A percentile compares a stretch with the other conserved stretches of the same genome.
These are phyloP conservation scores for Populus ilicifolia DNA, from an alignment of 345 rosid species.

Conservation along the genomic window DNA sequence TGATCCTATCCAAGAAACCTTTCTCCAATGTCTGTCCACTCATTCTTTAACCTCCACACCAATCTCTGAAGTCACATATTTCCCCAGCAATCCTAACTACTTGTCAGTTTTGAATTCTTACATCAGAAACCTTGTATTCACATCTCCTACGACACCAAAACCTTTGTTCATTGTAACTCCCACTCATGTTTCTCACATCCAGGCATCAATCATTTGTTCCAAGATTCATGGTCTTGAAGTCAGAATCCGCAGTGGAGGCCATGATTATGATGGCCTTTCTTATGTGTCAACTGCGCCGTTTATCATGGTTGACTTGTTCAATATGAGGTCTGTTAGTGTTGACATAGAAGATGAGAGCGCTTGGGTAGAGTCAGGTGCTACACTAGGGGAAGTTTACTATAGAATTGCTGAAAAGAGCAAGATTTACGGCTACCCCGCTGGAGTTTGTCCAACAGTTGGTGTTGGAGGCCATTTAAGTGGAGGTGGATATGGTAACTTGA, in stretches of 20 bases:
- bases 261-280: conserved; percentile 8
- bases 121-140: conserved; percentile 5
- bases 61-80: conserved; percentile 13
- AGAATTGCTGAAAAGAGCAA: conserved; percentile 13
- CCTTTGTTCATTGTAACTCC: background rate
- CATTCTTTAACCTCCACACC: conserved; percentile 21
- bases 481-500: conserved; percentile 11
- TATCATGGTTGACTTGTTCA: conserved; percentile 10
- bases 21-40: conserved; percentile 13
- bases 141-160: background rate
- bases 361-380: conserved; percentile 9
- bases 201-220: background rate
- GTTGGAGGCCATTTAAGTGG: conserved; percentile 14
- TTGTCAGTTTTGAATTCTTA: background rate
- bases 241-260: conserved; percentile 13
- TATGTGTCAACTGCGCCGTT: conserved; percentile 4
- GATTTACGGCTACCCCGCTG: conserved; percentile 1
- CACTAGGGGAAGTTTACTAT: conserved; percentile 3
- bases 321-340: conserved; percentile 1
- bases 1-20: background rate
- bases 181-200: conserved; percentile 1
- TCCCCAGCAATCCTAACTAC: conserved; percentile 11
- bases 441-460: conserved; percentile 13
- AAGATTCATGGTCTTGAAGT: background rate
- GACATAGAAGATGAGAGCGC: conserved; percentile 2